Evolutionary conservation across 2,329 filamentous ascomycete genomes (phyloP).

Genomic region (Bipolaris bicolor): DNA sequence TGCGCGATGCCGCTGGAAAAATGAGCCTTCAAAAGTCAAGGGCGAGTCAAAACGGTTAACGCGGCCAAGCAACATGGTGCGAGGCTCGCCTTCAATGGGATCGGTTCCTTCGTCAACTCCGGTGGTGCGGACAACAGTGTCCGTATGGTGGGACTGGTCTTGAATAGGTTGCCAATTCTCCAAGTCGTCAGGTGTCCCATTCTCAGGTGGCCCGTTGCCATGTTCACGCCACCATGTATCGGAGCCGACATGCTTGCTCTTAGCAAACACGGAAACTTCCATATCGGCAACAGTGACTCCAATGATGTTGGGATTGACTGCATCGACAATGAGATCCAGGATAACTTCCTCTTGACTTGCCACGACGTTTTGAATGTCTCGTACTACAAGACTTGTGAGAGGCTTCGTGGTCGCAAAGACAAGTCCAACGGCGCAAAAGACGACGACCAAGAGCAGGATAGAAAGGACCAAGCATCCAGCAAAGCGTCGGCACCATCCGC

Average conservation of each 20-base stretch:
- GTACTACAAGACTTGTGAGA: slow-evolving; percentile 76
- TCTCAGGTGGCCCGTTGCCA: slow-evolving; percentile 27
- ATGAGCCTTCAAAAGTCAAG: slow-evolving; percentile 86
- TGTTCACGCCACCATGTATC: slow-evolving; percentile 54
- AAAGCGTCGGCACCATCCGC: slow-evolving; percentile 71
- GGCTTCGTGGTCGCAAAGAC: slow-evolving; percentile 91
- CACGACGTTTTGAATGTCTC: slow-evolving; percentile 85
- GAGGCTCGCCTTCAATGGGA: slow-evolving; percentile 67
- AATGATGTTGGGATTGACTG: slow-evolving; percentile 91
- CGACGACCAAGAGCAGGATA: slow-evolving; percentile 78
- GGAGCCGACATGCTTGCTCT: slow-evolving; percentile 83
- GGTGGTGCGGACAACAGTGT: slow-evolving; percentile 12
- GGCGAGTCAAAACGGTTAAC: slow-evolving; percentile 87
- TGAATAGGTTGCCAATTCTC: slow-evolving; percentile 39
- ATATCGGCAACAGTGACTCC: slow-evolving; percentile 84
- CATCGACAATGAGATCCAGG: slow-evolving; percentile 86
- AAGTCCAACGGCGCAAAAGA: slow-evolving; percentile 86
- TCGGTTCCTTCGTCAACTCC: slow-evolving; percentile 63
- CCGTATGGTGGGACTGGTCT: not conserved
- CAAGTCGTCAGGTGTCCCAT: slow-evolving; percentile 26
- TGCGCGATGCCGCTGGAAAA: slow-evolving; percentile 75
- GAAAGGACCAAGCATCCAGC: slow-evolving; percentile 88
- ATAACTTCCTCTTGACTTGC: slow-evolving; percentile 95
- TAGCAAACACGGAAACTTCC: slow-evolving; percentile 92
- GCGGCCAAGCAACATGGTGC: slow-evolving; percentile 90